phyloP scores from a whole-genome alignment of 768 basidiomycete genomes.

The Trametes meyenii region DNA sequence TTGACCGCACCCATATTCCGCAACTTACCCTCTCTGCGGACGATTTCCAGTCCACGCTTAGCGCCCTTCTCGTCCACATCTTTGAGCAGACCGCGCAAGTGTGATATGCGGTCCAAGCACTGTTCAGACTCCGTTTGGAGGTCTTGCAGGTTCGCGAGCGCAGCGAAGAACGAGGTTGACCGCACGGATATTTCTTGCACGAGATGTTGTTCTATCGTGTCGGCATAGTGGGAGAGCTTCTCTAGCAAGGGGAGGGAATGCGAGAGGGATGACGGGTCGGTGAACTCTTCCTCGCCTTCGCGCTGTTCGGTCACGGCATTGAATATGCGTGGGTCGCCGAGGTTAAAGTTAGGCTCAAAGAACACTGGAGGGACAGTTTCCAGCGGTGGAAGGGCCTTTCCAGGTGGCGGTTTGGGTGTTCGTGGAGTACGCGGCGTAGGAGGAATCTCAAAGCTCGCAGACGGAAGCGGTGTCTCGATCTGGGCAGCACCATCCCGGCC shows the following conservation, averaged over 20 bases:
- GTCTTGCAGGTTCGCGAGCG: constrained; percentile 90
- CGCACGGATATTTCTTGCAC: constrained; percentile 89
- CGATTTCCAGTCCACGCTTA: constrained; percentile 75
- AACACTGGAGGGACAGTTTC: constrained; percentile 79
- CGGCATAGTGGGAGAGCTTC: constrained; percentile 88
- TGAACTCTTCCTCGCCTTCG: constrained; percentile 37
- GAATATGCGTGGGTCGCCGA: constrained; percentile 80
- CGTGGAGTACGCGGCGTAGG: constrained; percentile 27
- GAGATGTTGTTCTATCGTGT: constrained; percentile 93
- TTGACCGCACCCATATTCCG: constrained; percentile 60
- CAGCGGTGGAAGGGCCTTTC: constrained; percentile 65
- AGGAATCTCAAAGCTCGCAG: constrained; percentile 23
- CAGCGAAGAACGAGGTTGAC: constrained; percentile 94
- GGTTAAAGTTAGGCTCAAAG: constrained; percentile 77
- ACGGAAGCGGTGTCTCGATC: constrained; percentile 23
- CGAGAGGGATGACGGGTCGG: constrained; percentile 64
- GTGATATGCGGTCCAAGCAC: constrained; percentile 75
- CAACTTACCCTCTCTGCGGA: constrained; percentile 64
- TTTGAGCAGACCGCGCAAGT: constrained; percentile 68
- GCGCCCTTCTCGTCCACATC: constrained; percentile 81
- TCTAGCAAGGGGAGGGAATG: constrained; percentile 80
- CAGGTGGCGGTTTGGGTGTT: constrained; percentile 37
- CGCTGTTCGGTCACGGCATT: constrained; percentile 66
- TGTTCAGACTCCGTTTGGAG: constrained; percentile 87
- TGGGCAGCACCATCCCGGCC: constrained; percentile 38